Percentiles rank a stretch among this genome's conserved stretches.
phyloP scores from a whole-genome alignment of 306 rosid genomes.

The Quercus variabilis region DNA sequence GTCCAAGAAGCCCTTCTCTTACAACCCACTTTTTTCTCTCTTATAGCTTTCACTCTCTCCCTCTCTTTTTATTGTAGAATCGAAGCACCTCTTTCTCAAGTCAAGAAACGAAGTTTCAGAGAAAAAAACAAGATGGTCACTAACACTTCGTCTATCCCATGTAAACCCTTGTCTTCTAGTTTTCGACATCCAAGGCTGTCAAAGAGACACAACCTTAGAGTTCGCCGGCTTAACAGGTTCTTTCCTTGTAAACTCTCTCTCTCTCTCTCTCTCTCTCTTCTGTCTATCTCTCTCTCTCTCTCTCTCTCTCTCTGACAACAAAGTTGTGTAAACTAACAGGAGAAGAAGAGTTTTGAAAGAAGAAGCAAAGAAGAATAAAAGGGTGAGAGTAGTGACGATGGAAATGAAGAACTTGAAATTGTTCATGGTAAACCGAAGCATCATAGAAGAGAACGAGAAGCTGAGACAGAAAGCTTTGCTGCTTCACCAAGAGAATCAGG shows the following conservation, averaged over 20 bases:
- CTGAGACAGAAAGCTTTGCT: conserved; percentile 69
- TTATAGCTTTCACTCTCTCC: neutral
- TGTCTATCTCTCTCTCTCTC: neutral
- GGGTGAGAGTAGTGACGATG: conserved; percentile 29
- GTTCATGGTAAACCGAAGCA: conserved; percentile 58
- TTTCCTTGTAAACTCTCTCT: neutral
- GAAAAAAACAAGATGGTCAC: conserved; percentile 35
- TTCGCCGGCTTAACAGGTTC: conserved; percentile 54
- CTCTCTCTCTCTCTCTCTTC: neutral
- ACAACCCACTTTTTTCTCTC: conserved; percentile 6
- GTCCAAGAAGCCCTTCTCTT: conserved; percentile 26
- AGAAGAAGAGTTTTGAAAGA: conserved; percentile 38
- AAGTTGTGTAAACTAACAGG: conserved; percentile 28
- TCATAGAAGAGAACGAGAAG: conserved; percentile 72
- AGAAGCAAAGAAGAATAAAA: conserved; percentile 23
- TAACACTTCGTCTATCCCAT: conserved; percentile 34
- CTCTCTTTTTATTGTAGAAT: neutral
- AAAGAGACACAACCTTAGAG: conserved; percentile 34
- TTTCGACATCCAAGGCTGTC: conserved; percentile 32
- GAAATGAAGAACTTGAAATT: conserved; percentile 65
- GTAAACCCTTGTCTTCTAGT: conserved; percentile 7
- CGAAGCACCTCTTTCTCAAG: neutral
- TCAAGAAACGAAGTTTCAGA: neutral
- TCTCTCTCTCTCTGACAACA: neutral
- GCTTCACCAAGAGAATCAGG: conserved; percentile 72